These are phyloP conservation scores for Aureobasidium sp. DNA, from an alignment of 2,329 filamentous ascomycete species.

Conservation along the genomic window DNA sequence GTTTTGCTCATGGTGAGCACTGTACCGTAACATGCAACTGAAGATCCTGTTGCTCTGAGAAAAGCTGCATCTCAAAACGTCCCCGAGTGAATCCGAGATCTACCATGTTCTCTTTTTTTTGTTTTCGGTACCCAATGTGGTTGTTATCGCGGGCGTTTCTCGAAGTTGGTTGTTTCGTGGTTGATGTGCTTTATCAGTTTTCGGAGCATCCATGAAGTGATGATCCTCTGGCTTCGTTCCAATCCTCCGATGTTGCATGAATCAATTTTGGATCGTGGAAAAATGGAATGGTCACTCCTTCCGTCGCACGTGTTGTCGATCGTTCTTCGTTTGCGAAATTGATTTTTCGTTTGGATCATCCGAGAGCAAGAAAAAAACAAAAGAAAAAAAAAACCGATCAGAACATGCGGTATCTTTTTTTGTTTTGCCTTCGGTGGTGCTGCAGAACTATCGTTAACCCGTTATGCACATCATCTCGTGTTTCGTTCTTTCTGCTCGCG, in stretches of 20 bases:
- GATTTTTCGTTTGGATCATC: neutral
- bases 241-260: neutral
- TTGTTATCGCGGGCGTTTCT: neutral
- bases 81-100: neutral
- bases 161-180: slow-evolving; percentile 3
- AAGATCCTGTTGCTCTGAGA: neutral
- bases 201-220: neutral
- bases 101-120: neutral
- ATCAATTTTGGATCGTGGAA: neutral
- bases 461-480: slow-evolving; percentile 1
- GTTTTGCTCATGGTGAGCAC: neutral
- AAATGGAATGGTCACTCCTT: neutral
- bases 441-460: too few relatives aligned
- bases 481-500: neutral
- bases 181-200: neutral
- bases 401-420: neutral
- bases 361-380: too few relatives aligned
- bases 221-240: neutral
- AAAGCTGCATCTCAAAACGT: neutral
- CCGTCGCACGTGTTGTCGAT: neutral
- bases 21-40: neutral
- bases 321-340: neutral
- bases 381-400: neutral
- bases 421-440: neutral
- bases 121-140: neutral